phyloP scores from a whole-genome alignment of 2,329 filamentous ascomycete genomes.

The Rachicladosporium sp. region DNA sequence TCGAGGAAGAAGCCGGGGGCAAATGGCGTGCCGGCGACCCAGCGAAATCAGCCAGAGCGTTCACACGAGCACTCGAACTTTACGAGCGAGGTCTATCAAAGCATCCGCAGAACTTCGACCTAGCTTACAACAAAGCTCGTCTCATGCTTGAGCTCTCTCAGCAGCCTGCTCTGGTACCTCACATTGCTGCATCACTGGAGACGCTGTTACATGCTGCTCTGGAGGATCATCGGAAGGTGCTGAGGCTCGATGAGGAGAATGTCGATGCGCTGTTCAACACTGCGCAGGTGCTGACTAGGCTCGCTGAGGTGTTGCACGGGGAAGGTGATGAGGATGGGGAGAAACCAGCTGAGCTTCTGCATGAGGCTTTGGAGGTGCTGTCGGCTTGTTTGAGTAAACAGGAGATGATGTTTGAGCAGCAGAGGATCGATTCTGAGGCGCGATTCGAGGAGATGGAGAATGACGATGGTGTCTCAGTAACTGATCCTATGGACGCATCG shows the following conservation, averaged over 20 bases:
- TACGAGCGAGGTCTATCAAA: conserved; percentile 52
- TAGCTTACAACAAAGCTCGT: conserved; percentile 66
- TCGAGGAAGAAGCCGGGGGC: conserved; percentile 57
- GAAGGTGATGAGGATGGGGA: conserved; percentile 34
- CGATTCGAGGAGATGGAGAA: conserved; percentile 5
- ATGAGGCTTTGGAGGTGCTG: conserved; percentile 51
- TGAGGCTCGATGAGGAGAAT: conserved; percentile 48
- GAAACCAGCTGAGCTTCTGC: conserved; percentile 40
- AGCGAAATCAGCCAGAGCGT: conserved; percentile 50
- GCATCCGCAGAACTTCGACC: conserved; percentile 52
- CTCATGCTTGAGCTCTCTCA: conserved; percentile 59
- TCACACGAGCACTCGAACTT: conserved; percentile 51
- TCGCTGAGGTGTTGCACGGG: conserved; percentile 49
- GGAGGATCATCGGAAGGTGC: conserved; percentile 50
- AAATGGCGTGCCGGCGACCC: conserved; percentile 65
- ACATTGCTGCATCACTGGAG: conserved; percentile 42
- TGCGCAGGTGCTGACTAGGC: conserved; percentile 53
- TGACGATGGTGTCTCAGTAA: too few relatives aligned
- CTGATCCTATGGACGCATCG: too few relatives aligned
- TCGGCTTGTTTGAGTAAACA: conserved; percentile 36
- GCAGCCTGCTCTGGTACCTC: conserved; percentile 48
- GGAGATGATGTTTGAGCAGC: conserved; percentile 33
- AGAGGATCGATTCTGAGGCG: conserved; percentile 21
- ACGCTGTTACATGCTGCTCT: conserved; percentile 50
- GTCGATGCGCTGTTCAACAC: conserved; percentile 61